Base-by-base conservation (phyloP, 345 rosid genomes). In the Murraya paniculata region DNA sequence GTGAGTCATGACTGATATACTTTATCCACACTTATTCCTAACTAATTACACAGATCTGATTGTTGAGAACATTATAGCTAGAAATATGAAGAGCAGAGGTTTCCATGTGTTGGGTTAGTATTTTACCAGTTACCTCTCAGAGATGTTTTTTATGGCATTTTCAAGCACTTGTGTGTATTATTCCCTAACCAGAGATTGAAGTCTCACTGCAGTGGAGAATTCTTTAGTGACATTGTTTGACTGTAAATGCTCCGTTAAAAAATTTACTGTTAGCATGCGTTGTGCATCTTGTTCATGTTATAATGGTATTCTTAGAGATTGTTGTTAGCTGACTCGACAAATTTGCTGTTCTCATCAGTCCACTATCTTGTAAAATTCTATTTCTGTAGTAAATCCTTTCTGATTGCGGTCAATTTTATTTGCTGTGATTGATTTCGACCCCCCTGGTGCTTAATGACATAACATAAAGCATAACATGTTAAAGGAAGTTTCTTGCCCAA, bases 131-230 rank as follows among this genome's bases (percentile, higher is more conserved):
- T 56, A 3, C 57, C 45, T 21, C 72, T 61, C 5, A 36, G 11
- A 64, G 50, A 75, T 77, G 48, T 13, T 55, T 73, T 55, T 70
- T 69, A 35, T 76, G 64, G 73, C 73, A 38, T 77, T 66, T 45
- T 77, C 78, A 18, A 55, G 76, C 62, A 53, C 81, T 58, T 61
- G 50, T 11, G 50, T 73, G 83, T 80, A 82, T 78, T 70, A 71
- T 82, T 79, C 8, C 71, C 81, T 73, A 73, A 64, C 79, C 57
- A 76, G 60, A 73, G 16, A 65, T 74, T 61, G 39, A 27, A 74
- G 16, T 22, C 68, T 45, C 64, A 33, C 61, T 5, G 27, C 59
- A 6, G 5, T 74, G 69, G 2, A 48, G 50, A 33, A 2, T 75
- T 75, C 30, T 22, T 62, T 65, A 14, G 7, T 31, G 16, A 45